These are phyloP conservation scores for Boletus vinaceobasis DNA, from an alignment of 768 basidiomycete species.

Conservation along the genomic window DNA sequence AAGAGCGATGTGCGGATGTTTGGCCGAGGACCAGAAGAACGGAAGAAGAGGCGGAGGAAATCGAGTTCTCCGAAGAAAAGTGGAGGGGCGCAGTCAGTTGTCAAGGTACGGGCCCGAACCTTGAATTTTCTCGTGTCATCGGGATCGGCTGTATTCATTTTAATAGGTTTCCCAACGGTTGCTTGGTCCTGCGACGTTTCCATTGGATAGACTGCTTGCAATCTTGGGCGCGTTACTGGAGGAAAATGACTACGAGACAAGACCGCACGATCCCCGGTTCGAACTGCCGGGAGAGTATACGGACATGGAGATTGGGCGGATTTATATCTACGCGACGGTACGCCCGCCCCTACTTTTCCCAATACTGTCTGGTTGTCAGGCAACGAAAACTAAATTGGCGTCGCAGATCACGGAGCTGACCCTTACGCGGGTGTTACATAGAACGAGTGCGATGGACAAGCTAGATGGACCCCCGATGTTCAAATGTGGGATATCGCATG, in stretches of 20 bases:
- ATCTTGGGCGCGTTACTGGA: conserved; percentile 76
- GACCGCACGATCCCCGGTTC: conserved; percentile 45
- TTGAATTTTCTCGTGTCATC: neutral
- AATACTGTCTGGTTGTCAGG: neutral
- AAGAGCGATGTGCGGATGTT: conserved; percentile 83
- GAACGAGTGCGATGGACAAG: conserved; percentile 57
- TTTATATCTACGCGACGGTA: conserved; percentile 59
- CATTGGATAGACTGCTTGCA: conserved; percentile 74
- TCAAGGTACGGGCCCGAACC: conserved; percentile 39
- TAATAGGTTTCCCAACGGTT: conserved; percentile 70
- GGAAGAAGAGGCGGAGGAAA: conserved; percentile 49
- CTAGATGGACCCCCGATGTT: conserved; percentile 70
- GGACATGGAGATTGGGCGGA: conserved; percentile 66
- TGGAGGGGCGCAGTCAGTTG: conserved; percentile 38
- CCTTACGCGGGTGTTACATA: conserved; percentile 61
- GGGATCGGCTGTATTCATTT: neutral
- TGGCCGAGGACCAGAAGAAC: conserved; percentile 67
- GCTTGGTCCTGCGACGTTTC: conserved; percentile 73
- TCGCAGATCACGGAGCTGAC: conserved; percentile 64
- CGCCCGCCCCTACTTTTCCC: conserved; percentile 36
- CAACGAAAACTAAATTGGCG: neutral
- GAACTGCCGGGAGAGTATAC: conserved; percentile 65
- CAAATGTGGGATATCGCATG: conserved; percentile 69
- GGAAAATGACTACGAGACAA: conserved; percentile 56
- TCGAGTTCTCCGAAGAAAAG: conserved; percentile 36